A percentile compares a stretch with the other conserved stretches of the same genome.
These are phyloP conservation scores for Argentina anserina DNA, from an alignment of 306 rosid genomes.

Conservation along the genomic window DNA sequence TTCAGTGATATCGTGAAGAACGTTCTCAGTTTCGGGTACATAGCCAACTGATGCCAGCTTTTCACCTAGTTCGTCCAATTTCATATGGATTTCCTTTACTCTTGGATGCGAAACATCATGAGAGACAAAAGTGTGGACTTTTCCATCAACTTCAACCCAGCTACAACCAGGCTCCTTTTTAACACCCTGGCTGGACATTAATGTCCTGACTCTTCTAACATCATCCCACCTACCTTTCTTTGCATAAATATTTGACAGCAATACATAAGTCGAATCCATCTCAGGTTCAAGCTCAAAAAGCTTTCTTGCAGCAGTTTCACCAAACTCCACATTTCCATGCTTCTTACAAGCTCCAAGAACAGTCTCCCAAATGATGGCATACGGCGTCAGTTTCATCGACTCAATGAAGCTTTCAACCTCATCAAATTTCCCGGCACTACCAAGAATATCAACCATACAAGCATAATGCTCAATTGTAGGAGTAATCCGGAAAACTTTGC, in stretches of 20 bases:
- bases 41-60: conserved; percentile 16
- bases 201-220: conserved; percentile 30
- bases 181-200: conserved; percentile 34
- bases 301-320: conserved; percentile 36
- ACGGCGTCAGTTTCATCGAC: conserved; percentile 27
- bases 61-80: conserved; percentile 31
- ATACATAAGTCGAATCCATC: conserved; percentile 32
- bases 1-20: conserved; percentile 32
- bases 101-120: conserved; percentile 37
- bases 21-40: conserved; percentile 26
- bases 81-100: conserved; percentile 26
- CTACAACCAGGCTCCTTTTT: conserved; percentile 48
- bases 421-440: conserved; percentile 35
- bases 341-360: conserved; percentile 40
- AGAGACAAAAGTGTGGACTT: conserved; percentile 34
- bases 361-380: conserved; percentile 40
- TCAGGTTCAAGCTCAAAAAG: conserved; percentile 40
- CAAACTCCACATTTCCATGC: conserved; percentile 32
- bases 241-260: conserved; percentile 41
- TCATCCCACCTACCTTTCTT: conserved; percentile 36
- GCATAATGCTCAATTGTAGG: conserved; percentile 38
- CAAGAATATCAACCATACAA: conserved; percentile 45
- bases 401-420: conserved; percentile 37
- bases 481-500: conserved; percentile 24
- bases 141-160: conserved; percentile 37